Evolutionary conservation across 331 rosid genomes (phyloP), one percentile per base, ranked within the genome.

Genomic region (Saraca asoca): DNA sequence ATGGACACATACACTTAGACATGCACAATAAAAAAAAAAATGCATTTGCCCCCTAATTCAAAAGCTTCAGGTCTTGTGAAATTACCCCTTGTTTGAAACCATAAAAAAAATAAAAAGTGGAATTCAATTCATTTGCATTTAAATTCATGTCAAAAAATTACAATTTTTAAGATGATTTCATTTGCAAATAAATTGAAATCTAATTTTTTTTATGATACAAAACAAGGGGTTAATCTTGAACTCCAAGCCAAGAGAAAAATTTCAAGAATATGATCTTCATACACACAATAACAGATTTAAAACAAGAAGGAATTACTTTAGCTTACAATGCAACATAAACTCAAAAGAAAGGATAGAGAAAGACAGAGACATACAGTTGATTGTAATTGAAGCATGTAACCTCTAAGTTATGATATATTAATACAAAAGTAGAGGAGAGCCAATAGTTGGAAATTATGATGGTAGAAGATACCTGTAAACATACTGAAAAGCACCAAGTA

Each of bases 401-500:
- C 18, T 49, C 38, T 39, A 66, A 50, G 18, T 12, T 29, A 11
- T 46, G 38, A 14, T 63, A 14, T 63, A n/a, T 48, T 46, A 54
- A 38, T 55, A 39, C 20, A 48, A 12, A 34, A 41, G 7, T 56
- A 15, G 37, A 58, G 19, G 51, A 64, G 12, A 8, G 13, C 57
- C 20, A 67, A 52, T 2, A 66, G 29, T 52, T 17, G 16, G 29
- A 33, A 49, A 57, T 37, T 39, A 24, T 9, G 58, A 51, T 45
- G 51, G 58, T 15, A 38, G 58, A 69, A 24, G 31, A 24, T 61
- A 92, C 98, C 98, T 89, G 78, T 85, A 75, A 2, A 81, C 91
- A 60, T 89, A 92, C 78, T 85, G 96, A 80, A 92, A 92, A 68
- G 98, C 98, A 44, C 96, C 96, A 13, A 92, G 91, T 53, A 92